Base-by-base conservation (phyloP, 352 stramenopile genomes). In the Globisporangium cystogenes region DNA sequence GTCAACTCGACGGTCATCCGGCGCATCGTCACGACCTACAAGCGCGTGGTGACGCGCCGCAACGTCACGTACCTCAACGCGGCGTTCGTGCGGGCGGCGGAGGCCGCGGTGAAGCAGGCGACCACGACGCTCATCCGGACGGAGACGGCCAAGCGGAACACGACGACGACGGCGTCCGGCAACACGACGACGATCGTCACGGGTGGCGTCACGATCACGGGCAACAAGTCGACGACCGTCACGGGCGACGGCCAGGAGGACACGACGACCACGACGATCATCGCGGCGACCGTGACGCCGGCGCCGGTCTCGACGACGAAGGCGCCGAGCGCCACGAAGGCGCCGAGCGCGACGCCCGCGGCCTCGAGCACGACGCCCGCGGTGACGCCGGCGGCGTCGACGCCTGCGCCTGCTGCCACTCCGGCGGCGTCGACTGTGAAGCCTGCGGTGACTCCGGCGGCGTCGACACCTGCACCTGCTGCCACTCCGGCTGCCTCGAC, bases 1-100 rank as follows among this genome's bases (percentile, higher is more conserved):
- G 67, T 60, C 40, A 86, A 83, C 54, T 69, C 69, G 26, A 74
- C 59, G 48, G 57, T 60, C 18, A 66, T 74, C 41, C 53, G 65
- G 27, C 48, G 58, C 31, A 51, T 67, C 45, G 57, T 72, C 41
- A 72, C 65, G 35, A 51, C 42, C 1, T 64, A 74, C 33, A 71
- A 70, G 52, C 53, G 60, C 41, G 44, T 57, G 18, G 27, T 48
- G 5, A 68, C 57, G n/a, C 33, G 53, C 18, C 50, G 42, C 18
- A 53, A 58, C 29, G 60, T 59, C 10, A 56, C 65, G 57, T 72
- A 67, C 56, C 56, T 68, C 31, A 50, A 55, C 36, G 45, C 64
- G n/a, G 43, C 54, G 33, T 74, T 69, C 49, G 42, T 67, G 10
- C 62, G 72, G 29, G 51, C 56, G 8, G 54, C 63, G 23, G 61